Evolutionary conservation across 1,284 basidiomycete genomes (phyloP).

Genomic region (Neonothopanus nambi): DNA sequence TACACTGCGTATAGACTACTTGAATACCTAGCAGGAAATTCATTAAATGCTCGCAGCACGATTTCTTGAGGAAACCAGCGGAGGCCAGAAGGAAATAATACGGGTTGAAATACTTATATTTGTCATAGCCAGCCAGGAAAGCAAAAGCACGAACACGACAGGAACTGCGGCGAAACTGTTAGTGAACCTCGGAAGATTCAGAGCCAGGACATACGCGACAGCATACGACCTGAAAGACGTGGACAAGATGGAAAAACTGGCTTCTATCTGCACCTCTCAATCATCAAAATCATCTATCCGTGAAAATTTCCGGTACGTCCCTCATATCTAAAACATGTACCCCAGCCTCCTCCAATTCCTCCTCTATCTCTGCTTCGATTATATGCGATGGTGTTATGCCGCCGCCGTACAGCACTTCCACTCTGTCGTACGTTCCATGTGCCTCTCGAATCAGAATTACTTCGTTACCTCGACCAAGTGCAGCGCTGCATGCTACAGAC

Average conservation of each 20-base stretch:
- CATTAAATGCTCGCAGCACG: too few species aligned
- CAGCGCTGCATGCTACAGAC: constrained; percentile 51
- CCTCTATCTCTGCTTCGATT: constrained; percentile 60
- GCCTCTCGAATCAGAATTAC: constrained; percentile 62
- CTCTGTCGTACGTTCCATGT: constrained; percentile 65
- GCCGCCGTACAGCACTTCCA: constrained; percentile 58
- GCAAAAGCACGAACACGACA: too few species aligned
- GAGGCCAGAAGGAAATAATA: too few species aligned
- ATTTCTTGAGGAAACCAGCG: too few species aligned
- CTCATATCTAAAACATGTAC: constrained; percentile 65
- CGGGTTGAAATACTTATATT: too few species aligned
- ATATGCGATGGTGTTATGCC: constrained; percentile 49
- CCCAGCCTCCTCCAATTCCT: constrained; percentile 63
- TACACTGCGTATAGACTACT: too few species aligned
- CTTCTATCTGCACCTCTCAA: neutral
- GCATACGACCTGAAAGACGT: too few species aligned
- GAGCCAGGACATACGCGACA: too few species aligned
- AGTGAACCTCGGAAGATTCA: neutral
- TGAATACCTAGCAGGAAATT: too few species aligned
- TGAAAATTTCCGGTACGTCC: constrained; percentile 57
- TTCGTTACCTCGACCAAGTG: constrained; percentile 62
- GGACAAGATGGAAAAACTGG: neutral
- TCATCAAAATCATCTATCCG: constrained; percentile 35
- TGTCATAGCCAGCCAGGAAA: too few species aligned
- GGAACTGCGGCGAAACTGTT: neutral